Evolutionary conservation across 805 yeast species (phyloP), one percentile per base, ranked within the genome.

Genomic region (Yarrowia phangngaensis): DNA sequence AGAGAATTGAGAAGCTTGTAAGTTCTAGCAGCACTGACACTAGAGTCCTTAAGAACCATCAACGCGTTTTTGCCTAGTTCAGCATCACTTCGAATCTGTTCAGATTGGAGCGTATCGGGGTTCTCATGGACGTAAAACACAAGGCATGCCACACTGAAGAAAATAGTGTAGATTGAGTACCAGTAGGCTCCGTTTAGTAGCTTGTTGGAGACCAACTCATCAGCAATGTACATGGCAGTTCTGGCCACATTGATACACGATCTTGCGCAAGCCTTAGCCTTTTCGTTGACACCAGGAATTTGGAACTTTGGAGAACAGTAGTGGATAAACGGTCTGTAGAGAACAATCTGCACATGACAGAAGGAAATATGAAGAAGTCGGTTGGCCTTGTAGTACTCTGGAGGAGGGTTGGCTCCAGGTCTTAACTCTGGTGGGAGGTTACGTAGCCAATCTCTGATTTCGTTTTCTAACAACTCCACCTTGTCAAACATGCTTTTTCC

Each of bases 281-380:
- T 70, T 33, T 79, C 74, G 57, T 79, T 83, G 28, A 27, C 50
- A 1, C 23, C 28, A 3, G 41, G 35, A 55, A 33, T 59, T 54
- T 14, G 65, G 58, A 30, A 69, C 34, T 76, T 78, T 43, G 83
- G 79, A 24, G 85, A 75, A 47, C 83, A 75, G 61, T 82, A 85
- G 65, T 87, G 95, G 56, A 88, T 83, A 61, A 87, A 88, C 2
- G 96, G 96, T 43, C 95, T 75, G 59, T 87, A 88, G 12, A 88
- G 70, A 58, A 84, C 82, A 51, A 87, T 79, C 61, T 83, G 84
- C 50, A 87, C 84, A 60, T 86, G 85, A 46, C 66, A 60, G 48
- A 59, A 62, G 14, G 67, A 55, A 49, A 65, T 43, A 9, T 55
- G 53, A 13, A 87, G 67, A 46, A 85, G 70, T 60, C 86, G 73